Evolutionary conservation across 2,329 filamentous ascomycete species (phyloP), one percentile per base, ranked within the genome.

Genomic region (Basipetospora chlamydospora): DNA sequence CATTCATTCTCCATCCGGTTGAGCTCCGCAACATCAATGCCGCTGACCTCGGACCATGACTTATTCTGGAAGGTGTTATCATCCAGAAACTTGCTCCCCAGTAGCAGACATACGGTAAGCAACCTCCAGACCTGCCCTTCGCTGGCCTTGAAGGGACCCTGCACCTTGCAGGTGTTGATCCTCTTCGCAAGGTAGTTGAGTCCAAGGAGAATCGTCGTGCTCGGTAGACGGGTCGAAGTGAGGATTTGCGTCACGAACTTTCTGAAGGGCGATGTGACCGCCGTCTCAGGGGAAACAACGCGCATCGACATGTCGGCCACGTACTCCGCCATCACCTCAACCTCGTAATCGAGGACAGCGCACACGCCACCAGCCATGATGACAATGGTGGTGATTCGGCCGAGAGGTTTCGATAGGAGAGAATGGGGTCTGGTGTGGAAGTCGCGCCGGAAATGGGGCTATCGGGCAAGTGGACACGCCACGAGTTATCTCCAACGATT

Each of bases 1-100:
- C 87, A 95, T 48, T 92, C 80, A 49, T 80, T 74, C 63, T 95
- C 87, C 55, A 93, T 71, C 41, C 70, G 66, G 60, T 94, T 94
- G 46, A 95, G 68, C 51, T 94, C 85, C 3, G 70, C 60, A 15
- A 94, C 85, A 22, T 78, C 67, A 46, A 95, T 93, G 42, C 83
- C 84, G 58, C 85, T 94, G 36, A 95, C 87, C 53, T 95, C 87
- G 5, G 87, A 84, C 87, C 87, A 95, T 1, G 87, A 94, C 38
- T 84, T 80, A 61, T 94, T 95, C 67, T 94, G 87, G 60, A 95
- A 95, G 5, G 87, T 95, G 60, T 94, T 94, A 66, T 94, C 87
- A 51, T 95, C 87, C 46, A 94, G 66, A 51, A 94, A 95, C 63
- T 95, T 95, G 73, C 85, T 93, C 41, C 85, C 87, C 37, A 95